phyloP scores from a whole-genome alignment of 2,329 filamentous ascomycete genomes.

The Penicillium sp. region DNA sequence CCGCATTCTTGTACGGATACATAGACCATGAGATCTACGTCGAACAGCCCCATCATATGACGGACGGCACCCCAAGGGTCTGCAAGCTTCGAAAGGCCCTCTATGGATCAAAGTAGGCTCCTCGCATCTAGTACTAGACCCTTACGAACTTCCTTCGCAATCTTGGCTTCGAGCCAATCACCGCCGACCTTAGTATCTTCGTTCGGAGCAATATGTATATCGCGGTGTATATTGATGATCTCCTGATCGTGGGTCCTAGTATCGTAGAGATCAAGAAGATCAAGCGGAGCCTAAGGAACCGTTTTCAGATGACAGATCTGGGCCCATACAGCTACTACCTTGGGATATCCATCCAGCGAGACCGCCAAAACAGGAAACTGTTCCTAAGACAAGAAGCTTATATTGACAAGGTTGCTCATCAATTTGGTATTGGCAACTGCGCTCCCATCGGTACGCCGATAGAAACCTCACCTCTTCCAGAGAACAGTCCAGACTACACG shows the following conservation, averaged over 20 bases:
- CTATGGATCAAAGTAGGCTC: not conserved
- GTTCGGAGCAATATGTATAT: conserved; percentile 9
- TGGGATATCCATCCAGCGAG: too few species aligned
- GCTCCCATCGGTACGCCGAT: too few species aligned
- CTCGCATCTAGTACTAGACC: not conserved
- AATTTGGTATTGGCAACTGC: not conserved
- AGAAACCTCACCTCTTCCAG: too few species aligned
- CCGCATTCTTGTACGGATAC: conserved; percentile 22
- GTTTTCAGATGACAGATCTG: conserved; percentile 4
- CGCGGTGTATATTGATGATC: conserved; percentile 7
- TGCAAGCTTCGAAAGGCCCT: conserved; percentile 4
- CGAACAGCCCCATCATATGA: conserved; percentile 2
- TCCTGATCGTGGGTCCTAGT: conserved; percentile 2
- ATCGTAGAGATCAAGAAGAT: not conserved
- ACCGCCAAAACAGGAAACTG: too few species aligned
- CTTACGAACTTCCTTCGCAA: not conserved
- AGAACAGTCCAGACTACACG: too few species aligned
- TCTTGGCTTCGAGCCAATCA: conserved; percentile 6
- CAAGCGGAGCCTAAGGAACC: conserved; percentile 1
- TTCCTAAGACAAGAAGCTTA: too few species aligned
- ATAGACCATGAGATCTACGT: conserved; percentile 14
- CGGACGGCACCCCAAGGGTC: conserved; percentile 2
- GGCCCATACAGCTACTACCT: not conserved
- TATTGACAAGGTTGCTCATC: too few species aligned
- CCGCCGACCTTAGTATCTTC: not conserved